These are phyloP conservation scores for Aspergillus sp. DNA, from an alignment of 2,329 filamentous ascomycete genomes.

Conservation along the genomic window DNA sequence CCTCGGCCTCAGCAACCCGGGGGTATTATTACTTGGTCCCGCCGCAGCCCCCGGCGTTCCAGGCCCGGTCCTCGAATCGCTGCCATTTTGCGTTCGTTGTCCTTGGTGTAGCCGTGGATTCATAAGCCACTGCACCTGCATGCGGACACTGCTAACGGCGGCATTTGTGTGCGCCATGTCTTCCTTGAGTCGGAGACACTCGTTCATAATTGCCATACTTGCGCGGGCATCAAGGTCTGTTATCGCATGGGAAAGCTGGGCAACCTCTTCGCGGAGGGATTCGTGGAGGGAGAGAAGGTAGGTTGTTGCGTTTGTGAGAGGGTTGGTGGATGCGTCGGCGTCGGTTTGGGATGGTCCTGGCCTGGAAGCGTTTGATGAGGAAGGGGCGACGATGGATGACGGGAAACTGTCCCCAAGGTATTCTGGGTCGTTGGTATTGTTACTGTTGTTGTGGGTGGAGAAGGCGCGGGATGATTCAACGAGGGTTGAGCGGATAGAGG, in stretches of 20 bases:
- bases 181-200: slow-evolving; percentile 61
- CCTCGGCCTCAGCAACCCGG: slow-evolving; percentile 29
- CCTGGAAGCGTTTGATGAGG: background rate
- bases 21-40: slow-evolving; percentile 3
- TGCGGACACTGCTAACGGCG: slow-evolving; percentile 57
- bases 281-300: slow-evolving; percentile 63
- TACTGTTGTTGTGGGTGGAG: slow-evolving; percentile 3
- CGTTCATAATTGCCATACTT: slow-evolving; percentile 63
- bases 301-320: slow-evolving; percentile 45
- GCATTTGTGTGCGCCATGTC: slow-evolving; percentile 63
- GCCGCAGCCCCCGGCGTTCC: background rate
- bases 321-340: slow-evolving; percentile 22
- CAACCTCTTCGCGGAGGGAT: slow-evolving; percentile 59
- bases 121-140: slow-evolving; percentile 64
- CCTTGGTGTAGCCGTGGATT: slow-evolving; percentile 54
- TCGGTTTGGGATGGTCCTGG: slow-evolving; percentile 5
- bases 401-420: background rate
- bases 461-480: slow-evolving; percentile 30
- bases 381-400: background rate
- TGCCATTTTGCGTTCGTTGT: slow-evolving; percentile 22
- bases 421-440: background rate
- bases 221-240: slow-evolving; percentile 61
- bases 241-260: slow-evolving; percentile 54
- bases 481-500: slow-evolving; percentile 42
- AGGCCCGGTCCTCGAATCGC: slow-evolving; percentile 16